Evolutionary conservation across 2,329 filamentous ascomycete species (phyloP), one percentile per base, ranked within the genome.

Genomic region (Colletotrichum sp.): DNA sequence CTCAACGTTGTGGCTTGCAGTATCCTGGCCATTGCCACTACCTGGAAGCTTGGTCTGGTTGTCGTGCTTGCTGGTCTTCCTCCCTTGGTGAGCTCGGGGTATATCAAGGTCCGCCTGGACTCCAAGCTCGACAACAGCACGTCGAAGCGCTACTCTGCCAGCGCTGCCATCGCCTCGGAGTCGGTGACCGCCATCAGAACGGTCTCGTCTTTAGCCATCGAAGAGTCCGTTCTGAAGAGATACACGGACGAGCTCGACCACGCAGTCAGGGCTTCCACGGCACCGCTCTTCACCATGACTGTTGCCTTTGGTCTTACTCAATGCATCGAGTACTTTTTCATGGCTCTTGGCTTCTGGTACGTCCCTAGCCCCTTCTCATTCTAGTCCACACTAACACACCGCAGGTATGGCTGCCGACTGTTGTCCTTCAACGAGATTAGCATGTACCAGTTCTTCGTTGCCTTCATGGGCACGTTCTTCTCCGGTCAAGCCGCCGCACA

Each of bases 381-480:
- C 2, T 28, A 44, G 59, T 10, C 16, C 57, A 22, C 4, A 63
- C 48, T 72, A 30, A 72, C 63, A 32, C 4, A n/a, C 26, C 22
- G 2, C 30, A 80, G 80, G 81, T 85, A 85, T 60, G 85, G 85
- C 13, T 85, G 84, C 55, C 80, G 81, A 4, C 80, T 87, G 3
- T 78, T 87, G 2, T 85, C 83, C 0, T 79, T 80, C 16, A 81
- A 82, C 24, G 85, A 88, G 76, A 85, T 87, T 65, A 79, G 79
- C 30, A 79, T 86, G 39, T 82, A 85, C n/a, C 79, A 86, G 59
- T 89, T 88, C 78, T 87, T 90, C 71, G 85, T 91, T 22, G 85
- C 89, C 10, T 90, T 90, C 77, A 86, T 90, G 81, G 87, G 85
- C 4, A 85, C 90, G 8, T 86, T 90, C 48, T 89, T 86, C 77